Conservation (phyloP, 1,284 basidiomycete genomes). For the Porodaedalea pini region DNA sequence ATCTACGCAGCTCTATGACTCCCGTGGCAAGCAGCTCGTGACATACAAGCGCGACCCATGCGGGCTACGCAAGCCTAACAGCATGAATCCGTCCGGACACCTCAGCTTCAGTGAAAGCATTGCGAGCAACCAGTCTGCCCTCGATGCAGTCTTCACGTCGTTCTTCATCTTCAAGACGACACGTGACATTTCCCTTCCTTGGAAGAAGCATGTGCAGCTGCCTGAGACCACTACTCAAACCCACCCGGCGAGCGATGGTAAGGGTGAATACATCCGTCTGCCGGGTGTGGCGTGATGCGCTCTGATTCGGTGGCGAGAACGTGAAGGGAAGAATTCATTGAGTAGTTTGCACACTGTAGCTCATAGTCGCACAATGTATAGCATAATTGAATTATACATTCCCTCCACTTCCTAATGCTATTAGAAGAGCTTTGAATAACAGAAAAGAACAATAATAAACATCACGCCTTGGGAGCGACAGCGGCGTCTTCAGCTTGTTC, state of each 20-base stretch:
- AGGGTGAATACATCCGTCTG: neutral
- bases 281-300: no score
- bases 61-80: neutral
- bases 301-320: no score
- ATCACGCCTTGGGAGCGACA: no score
- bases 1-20: neutral
- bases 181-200: neutral
- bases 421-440: no score
- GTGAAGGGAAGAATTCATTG: no score
- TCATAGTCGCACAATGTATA: no score
- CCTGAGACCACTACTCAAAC: neutral
- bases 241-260: neutral
- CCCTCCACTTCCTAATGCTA: no score
- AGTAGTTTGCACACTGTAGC: no score
- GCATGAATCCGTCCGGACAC: neutral
- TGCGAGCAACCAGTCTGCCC: neutral
- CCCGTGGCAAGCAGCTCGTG: neutral
- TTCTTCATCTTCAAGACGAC: constrained; percentile 8
- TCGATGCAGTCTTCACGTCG: constrained; percentile 1
- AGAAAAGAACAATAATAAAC: no score
- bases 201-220: neutral
- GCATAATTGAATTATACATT: no score
- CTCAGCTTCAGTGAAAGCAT: neutral
- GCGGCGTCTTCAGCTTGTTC: no score
- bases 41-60: neutral